phyloP scores from a whole-genome alignment of 441 rosid genomes.

The Euphorbia celastroides region DNA sequence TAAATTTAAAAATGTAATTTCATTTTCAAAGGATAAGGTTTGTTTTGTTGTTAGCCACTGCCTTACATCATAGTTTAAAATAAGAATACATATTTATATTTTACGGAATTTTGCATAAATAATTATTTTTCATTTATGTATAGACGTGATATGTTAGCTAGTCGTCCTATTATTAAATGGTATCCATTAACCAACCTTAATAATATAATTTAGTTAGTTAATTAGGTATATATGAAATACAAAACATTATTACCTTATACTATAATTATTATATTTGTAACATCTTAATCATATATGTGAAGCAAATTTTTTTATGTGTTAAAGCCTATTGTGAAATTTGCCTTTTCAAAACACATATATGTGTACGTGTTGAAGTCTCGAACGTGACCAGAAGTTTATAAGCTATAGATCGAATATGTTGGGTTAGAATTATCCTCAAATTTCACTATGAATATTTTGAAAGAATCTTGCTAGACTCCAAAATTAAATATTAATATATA shows the following conservation, averaged over 20 bases:
- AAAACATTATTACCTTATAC: no score
- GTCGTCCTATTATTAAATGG: not conserved
- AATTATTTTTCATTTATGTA: not conserved
- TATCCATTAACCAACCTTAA: not conserved
- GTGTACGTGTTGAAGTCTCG: no score
- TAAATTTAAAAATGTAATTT: not conserved
- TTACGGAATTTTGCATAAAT: not conserved
- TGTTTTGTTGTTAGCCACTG: conserved; percentile 4
- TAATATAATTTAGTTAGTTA: not conserved
- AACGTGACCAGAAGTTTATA: no score
- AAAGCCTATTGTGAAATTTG: not conserved
- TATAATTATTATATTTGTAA: no score
- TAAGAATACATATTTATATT: not conserved
- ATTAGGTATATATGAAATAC: no score
- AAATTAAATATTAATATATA: no score
- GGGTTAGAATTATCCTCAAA: no score
- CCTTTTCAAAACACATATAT: no score
- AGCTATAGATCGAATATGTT: no score
- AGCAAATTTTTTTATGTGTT: not conserved
- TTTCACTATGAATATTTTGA: no score
- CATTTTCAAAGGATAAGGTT: conserved; percentile 6
- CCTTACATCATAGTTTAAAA: not conserved
- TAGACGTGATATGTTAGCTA: not conserved
- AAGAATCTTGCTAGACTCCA: no score
- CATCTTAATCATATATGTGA: no score